Percentiles rank a stretch among this genome's conserved stretches.
phyloP scores from a whole-genome alignment of 148 eudicot genomes.

The Camellia sinensis region DNA sequence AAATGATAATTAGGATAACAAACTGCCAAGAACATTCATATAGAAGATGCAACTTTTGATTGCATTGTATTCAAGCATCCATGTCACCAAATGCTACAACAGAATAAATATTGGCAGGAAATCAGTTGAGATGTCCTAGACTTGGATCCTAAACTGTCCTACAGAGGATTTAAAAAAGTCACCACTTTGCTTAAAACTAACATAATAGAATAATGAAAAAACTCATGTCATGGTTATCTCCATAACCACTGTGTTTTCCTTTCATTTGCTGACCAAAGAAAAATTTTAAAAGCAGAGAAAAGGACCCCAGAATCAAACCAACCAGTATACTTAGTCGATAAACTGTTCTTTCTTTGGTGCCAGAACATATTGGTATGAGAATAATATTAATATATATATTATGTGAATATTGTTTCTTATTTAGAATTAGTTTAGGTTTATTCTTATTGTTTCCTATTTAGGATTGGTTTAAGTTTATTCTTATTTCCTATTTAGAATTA shows the following conservation, averaged over 20 bases:
- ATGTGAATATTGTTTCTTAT: too few species aligned
- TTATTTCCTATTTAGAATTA: too few species aligned
- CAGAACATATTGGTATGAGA: not conserved
- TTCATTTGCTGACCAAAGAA: not conserved
- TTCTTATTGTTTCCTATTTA: too few species aligned
- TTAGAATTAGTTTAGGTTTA: too few species aligned
- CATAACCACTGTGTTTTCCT: not conserved
- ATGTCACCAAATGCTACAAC: not conserved
- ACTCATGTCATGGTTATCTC: not conserved
- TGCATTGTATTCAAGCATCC: not conserved
- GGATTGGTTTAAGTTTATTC: too few species aligned
- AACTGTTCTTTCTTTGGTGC: not conserved
- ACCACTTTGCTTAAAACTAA: not conserved
- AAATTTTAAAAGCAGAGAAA: not conserved
- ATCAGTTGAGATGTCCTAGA: not conserved
- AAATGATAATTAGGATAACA: not conserved
- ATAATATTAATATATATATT: too few species aligned
- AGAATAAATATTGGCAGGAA: not conserved
- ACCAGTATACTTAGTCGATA: not conserved
- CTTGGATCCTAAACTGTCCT: too few species aligned
- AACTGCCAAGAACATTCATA: not conserved
- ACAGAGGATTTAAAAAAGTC: not conserved
- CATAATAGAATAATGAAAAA: not conserved
- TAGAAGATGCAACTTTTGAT: not conserved
- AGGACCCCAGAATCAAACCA: not conserved